phyloP scores from a whole-genome alignment of 768 basidiomycete genomes.

The Podaxis pistillaris region DNA sequence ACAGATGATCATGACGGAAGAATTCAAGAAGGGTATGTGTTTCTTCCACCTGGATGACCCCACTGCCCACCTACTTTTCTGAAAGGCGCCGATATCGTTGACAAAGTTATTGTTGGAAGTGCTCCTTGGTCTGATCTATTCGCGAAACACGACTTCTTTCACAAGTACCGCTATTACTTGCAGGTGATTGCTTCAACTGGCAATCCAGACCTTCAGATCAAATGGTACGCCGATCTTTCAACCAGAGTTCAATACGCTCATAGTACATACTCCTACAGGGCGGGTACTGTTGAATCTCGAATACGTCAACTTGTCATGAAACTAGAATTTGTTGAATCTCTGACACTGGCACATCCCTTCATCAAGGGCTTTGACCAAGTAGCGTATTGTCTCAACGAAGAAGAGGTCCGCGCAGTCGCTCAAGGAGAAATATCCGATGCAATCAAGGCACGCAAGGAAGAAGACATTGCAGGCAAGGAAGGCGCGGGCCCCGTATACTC shows the following conservation, averaged over 20 bases:
- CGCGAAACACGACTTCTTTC: slow-evolving; percentile 93
- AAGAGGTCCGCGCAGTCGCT: slow-evolving; percentile 85
- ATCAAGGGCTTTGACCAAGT: slow-evolving; percentile 91
- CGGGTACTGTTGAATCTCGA: slow-evolving; percentile 98
- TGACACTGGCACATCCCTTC: slow-evolving; percentile 92
- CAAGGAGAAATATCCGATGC: slow-evolving; percentile 82
- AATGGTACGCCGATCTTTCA: slow-evolving; percentile 63
- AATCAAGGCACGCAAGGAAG: slow-evolving; percentile 69
- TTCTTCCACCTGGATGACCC: slow-evolving; percentile 3
- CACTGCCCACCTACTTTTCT: slow-evolving; percentile 15
- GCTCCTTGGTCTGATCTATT: slow-evolving; percentile 95
- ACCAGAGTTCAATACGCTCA: neutral
- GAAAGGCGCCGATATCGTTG: slow-evolving; percentile 88
- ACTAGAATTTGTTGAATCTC: slow-evolving; percentile 91
- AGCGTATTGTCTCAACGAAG: slow-evolving; percentile 78
- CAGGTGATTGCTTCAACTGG: slow-evolving; percentile 94
- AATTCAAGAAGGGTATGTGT: slow-evolving; percentile 82
- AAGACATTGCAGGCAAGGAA: slow-evolving; percentile 76
- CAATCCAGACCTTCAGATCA: slow-evolving; percentile 79
- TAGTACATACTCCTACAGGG: slow-evolving; percentile 29
- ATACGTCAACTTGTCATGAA: slow-evolving; percentile 97
- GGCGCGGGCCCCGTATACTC: slow-evolving; percentile 81
- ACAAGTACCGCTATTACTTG: slow-evolving; percentile 93
- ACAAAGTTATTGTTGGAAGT: slow-evolving; percentile 82
- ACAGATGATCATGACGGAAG: slow-evolving; percentile 93